These are phyloP conservation scores for Francoa sonchifolia DNA, from an alignment of 441 rosid species.

Conservation along the genomic window DNA sequence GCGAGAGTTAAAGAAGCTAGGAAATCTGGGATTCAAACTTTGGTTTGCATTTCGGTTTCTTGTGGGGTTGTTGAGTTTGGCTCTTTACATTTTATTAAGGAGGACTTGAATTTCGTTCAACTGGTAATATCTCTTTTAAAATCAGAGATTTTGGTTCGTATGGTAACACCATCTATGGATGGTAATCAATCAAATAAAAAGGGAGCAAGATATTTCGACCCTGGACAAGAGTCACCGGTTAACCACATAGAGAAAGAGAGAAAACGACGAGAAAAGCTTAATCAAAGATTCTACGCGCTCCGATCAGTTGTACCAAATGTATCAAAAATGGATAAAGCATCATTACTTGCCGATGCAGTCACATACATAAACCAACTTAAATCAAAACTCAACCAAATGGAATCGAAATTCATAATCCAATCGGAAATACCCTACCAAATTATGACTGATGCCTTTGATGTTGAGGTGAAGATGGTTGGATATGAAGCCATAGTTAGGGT, in stretches of 20 bases:
- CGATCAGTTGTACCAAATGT: constrained; percentile 46
- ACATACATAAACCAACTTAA: constrained; percentile 30
- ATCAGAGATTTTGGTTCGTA: no score
- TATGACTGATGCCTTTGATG: constrained; percentile 13
- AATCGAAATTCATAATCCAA: constrained; percentile 6
- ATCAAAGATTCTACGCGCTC: constrained; percentile 36
- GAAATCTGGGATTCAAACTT: constrained; percentile 27
- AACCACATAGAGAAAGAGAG: constrained; percentile 41
- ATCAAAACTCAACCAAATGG: constrained; percentile 18
- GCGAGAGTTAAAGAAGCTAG: constrained; percentile 37
- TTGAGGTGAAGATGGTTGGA: constrained; percentile 40
- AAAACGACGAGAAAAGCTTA: constrained; percentile 39
- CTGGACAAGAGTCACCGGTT: constrained; percentile 13
- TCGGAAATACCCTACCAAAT: constrained; percentile 5
- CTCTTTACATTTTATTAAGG: constrained; percentile 21
- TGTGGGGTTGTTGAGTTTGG: constrained; percentile 43
- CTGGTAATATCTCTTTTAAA: constrained; percentile 20
- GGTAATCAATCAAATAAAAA: no score
- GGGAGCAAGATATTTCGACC: no score
- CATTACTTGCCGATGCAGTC: constrained; percentile 35
- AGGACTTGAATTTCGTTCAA: constrained; percentile 27
- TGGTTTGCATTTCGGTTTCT: constrained; percentile 29
- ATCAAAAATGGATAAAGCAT: constrained; percentile 46
- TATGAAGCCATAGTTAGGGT: constrained; percentile 33
- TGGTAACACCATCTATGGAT: no score